phyloP scores from a whole-genome alignment of 2,329 filamentous ascomycete genomes.

The Malbranchea zuffiana region DNA sequence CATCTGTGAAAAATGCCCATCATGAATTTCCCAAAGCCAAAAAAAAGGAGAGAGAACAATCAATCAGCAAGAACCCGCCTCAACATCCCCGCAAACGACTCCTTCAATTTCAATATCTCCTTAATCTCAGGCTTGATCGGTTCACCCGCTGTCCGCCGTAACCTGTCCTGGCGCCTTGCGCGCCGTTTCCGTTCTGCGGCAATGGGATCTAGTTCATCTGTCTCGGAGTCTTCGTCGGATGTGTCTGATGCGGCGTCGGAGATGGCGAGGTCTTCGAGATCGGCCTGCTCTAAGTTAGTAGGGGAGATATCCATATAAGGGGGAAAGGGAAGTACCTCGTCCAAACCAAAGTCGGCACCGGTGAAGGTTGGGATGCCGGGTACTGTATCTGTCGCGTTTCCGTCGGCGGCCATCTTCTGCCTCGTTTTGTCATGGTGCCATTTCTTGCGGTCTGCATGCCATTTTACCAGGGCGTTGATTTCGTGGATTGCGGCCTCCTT shows the following conservation, averaged over 20 bases:
- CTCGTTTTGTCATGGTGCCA: constrained; percentile 97
- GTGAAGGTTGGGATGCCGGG: constrained; percentile 53
- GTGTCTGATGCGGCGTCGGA: constrained; percentile 60
- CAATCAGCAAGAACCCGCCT: constrained; percentile 69
- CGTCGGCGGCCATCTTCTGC: constrained; percentile 94
- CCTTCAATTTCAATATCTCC: constrained; percentile 69
- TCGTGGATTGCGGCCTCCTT: constrained; percentile 62
- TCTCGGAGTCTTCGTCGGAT: constrained; percentile 54
- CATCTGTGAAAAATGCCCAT: too few relatives aligned
- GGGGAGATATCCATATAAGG: constrained; percentile 2
- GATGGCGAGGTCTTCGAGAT: constrained; percentile 75
- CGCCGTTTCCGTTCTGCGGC: constrained; percentile 71
- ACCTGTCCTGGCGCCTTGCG: constrained; percentile 61
- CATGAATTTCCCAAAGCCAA: too few relatives aligned
- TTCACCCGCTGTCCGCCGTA: constrained; percentile 72
- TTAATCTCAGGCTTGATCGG: constrained; percentile 67
- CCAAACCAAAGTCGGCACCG: constrained; percentile 78
- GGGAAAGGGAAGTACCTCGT: constrained; percentile 46
- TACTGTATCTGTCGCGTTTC: constrained; percentile 32
- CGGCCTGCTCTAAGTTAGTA: constrained; percentile 37
- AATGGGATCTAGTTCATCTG: constrained; percentile 78
- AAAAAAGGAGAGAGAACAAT: constrained; percentile 4
- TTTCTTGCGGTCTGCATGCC: constrained; percentile 92
- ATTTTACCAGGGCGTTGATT: constrained; percentile 75
- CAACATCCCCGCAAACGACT: constrained; percentile 72